These are phyloP conservation scores for Pseudogymnoascus sp. DNA, from an alignment of 2,329 filamentous ascomycete species.

Conservation along the genomic window DNA sequence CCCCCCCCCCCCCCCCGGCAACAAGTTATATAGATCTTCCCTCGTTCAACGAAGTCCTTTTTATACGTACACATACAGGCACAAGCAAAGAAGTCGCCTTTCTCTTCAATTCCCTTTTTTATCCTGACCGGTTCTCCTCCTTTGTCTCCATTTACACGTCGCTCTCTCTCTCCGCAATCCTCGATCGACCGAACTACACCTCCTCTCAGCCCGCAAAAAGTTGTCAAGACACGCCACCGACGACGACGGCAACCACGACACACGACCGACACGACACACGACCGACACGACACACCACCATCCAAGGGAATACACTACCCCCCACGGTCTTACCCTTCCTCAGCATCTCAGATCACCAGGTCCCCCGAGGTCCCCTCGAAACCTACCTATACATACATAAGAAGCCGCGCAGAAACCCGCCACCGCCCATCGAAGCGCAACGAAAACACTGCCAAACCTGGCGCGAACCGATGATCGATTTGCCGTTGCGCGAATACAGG, in stretches of 20 bases:
- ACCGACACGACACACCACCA: background rate
- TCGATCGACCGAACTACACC: background rate
- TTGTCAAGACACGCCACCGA: background rate
- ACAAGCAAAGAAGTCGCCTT: conserved; percentile 13
- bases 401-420: background rate
- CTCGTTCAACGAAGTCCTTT: background rate
- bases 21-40: background rate
- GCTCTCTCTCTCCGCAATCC: background rate
- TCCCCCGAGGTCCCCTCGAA: background rate
- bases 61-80: conserved; percentile 11
- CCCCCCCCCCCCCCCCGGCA: background rate
- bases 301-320: background rate
- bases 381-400: background rate
- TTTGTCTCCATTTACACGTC: conserved; percentile 7
- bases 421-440: background rate
- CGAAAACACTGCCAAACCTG: background rate
- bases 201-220: background rate
- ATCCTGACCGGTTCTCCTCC: background rate
- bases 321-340: conserved; percentile 13
- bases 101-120: background rate
- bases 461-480: background rate
- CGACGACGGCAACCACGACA: background rate
- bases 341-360: conserved; percentile 13
- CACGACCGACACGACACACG: background rate
- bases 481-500: background rate